phyloP scores from a whole-genome alignment of 202 grass and related monocot genomes.

The Dendrocalamus latiflorus region DNA sequence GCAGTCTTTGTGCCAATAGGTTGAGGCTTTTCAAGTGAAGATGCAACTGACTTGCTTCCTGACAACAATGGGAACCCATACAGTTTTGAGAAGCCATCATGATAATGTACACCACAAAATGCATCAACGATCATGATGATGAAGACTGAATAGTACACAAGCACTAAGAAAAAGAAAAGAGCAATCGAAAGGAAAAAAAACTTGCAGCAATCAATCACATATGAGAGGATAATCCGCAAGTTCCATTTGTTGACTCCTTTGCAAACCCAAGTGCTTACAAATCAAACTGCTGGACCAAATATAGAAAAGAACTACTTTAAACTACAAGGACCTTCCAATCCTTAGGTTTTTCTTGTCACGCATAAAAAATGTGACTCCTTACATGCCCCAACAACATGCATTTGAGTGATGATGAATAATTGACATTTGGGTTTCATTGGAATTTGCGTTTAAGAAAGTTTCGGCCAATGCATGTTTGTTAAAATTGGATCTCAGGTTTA shows the following conservation, averaged over 20 bases:
- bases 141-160: not conserved
- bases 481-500: no score
- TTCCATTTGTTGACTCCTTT: not conserved
- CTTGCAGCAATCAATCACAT: not conserved
- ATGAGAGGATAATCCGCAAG: not conserved
- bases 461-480: no score
- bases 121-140: not conserved
- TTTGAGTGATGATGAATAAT: no score
- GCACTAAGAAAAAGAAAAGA: not conserved
- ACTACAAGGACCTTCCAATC: not conserved
- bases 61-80: slow-evolving; percentile 36
- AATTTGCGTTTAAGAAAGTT: no score
- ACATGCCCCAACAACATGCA: not conserved
- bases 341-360: slow-evolving; percentile 8
- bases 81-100: slow-evolving; percentile 22
- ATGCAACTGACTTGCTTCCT: slow-evolving; percentile 65
- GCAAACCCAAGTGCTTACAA: slow-evolving; percentile 9
- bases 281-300: slow-evolving; percentile 11
- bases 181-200: not conserved
- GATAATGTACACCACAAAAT: not conserved
- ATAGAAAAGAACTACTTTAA: not conserved
- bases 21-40: slow-evolving; percentile 58
- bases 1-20: slow-evolving; percentile 46
- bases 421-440: no score
- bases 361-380: not conserved